Evolutionary conservation across 768 basidiomycete species (phyloP), one percentile per base, ranked within the genome.

Genomic region (Strobilomyces echinocephalus): DNA sequence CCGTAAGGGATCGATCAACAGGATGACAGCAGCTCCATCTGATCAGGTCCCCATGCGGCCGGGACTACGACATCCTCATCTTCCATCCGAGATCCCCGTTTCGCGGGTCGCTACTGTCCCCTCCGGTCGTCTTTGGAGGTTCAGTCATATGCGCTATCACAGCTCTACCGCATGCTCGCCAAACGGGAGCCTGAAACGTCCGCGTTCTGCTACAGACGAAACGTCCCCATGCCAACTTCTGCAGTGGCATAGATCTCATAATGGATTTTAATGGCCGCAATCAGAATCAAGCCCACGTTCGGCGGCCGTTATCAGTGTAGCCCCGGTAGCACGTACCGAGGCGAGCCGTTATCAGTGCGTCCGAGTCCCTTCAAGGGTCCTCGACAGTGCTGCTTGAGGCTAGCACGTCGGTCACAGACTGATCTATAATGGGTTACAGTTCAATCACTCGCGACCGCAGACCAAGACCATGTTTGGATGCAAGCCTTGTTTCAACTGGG

Each of bases 201-300:
- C 26, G 14, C 38, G 30, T 15, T 45, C 10, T 16, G 38, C n/a
- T 1, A 21, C 4, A 42, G 46, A 53, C 21, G 38, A 44, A 36
- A 21, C 21, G 34, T 54, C 43, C n/a, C 60, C 28, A 52, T 57
- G 40, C 40, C 59, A 52, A 61, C 38, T 18, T 5, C 18, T 42
- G 24, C 24, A 24, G 24, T 24, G 24, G 24, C 47, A 34, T 1
- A 12, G 18, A n/a, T 56, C 18, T 44, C 41, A 45, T 20, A 20
- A 33, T n/a, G 34, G 33, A 3, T 24, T 6, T 4, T 8, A 14
- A 14, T 4, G 1, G 9, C 34, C 16, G 20, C 9, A 31, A 24
- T 18, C 35, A 52, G 20, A 14, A 18, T 20, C 8, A 16, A 28
- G 43, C 28, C 18, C 39, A 10, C 20, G 16, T 24, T 14, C 12